Evolutionary conservation across 2,329 filamentous ascomycete species (phyloP).

Genomic region (Chaetomiaceae sp.): DNA sequence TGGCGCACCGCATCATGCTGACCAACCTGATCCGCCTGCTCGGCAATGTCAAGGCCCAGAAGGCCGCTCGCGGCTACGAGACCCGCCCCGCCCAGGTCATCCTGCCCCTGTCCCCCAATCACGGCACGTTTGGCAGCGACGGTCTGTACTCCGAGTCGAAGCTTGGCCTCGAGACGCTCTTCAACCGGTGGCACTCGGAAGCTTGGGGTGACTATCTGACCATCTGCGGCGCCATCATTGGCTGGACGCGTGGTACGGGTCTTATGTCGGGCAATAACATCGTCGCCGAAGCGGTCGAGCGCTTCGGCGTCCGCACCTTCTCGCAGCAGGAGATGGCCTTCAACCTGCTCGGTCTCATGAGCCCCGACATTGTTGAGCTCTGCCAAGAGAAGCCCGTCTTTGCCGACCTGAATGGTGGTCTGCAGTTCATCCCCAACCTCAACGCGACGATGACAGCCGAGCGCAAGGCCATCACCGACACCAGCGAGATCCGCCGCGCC

Average conservation of each 20-base stretch:
- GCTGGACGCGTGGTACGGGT: slow-evolving; percentile 97
- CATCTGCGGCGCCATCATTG: slow-evolving; percentile 96
- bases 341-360: slow-evolving; percentile 94
- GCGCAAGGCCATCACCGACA: slow-evolving; percentile 91
- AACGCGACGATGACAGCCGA: slow-evolving; percentile 92
- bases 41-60: slow-evolving; percentile 84
- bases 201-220: slow-evolving; percentile 97
- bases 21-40: slow-evolving; percentile 92
- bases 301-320: slow-evolving; percentile 94
- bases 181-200: slow-evolving; percentile 98
- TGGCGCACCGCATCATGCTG: slow-evolving; percentile 98
- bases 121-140: slow-evolving; percentile 96
- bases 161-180: slow-evolving; percentile 90
- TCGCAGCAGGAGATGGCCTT: slow-evolving; percentile 99
- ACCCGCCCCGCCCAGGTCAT: slow-evolving; percentile 96
- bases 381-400: slow-evolving; percentile 95
- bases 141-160: slow-evolving; percentile 98
- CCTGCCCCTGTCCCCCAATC: slow-evolving; percentile 91
- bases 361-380: slow-evolving; percentile 84
- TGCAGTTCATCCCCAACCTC: slow-evolving; percentile 94
- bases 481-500: slow-evolving; percentile 84
- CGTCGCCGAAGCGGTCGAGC: slow-evolving; percentile 93
- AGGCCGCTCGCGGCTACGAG: slow-evolving; percentile 80
- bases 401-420: slow-evolving; percentile 92
- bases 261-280: slow-evolving; percentile 98